Conservation (phyloP, 2,329 filamentous ascomycete species). For the Cladorrhinum sp. region DNA sequence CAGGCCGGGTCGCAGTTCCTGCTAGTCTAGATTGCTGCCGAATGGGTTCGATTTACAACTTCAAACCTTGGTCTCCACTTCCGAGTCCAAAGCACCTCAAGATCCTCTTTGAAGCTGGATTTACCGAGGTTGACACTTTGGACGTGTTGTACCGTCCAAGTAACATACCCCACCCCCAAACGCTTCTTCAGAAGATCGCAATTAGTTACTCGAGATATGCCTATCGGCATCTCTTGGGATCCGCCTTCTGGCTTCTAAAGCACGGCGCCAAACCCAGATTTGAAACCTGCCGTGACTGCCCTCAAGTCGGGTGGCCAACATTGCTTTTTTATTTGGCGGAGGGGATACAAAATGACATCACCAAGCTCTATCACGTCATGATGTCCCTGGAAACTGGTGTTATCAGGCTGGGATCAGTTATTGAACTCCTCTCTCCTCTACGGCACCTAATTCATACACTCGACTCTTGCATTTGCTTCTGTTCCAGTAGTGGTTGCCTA, state of each 20-base stretch:
- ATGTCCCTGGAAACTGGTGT: too few relatives aligned
- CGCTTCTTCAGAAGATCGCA: background rate
- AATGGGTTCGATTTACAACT: background rate
- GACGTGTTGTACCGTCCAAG: background rate
- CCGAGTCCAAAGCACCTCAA: background rate
- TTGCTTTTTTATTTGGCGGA: background rate
- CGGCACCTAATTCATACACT: background rate
- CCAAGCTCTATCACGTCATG: too few relatives aligned
- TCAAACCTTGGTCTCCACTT: background rate
- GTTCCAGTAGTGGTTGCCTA: background rate
- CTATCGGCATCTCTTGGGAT: too few relatives aligned
- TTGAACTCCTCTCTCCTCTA: background rate
- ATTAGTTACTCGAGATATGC: background rate
- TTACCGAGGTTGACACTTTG: background rate
- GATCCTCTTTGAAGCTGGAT: background rate
- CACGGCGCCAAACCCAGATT: background rate
- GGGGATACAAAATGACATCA: too few relatives aligned
- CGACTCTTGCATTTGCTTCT: background rate
- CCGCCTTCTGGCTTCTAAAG: background rate
- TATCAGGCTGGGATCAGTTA: too few relatives aligned
- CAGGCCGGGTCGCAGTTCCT: background rate
- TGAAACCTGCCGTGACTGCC: too few relatives aligned
- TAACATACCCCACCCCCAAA: too few relatives aligned
- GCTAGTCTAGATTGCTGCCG: background rate
- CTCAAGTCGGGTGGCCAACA: background rate